phyloP scores from a whole-genome alignment of 352 stramenopile species.

The Phytopythium oedochilum region DNA sequence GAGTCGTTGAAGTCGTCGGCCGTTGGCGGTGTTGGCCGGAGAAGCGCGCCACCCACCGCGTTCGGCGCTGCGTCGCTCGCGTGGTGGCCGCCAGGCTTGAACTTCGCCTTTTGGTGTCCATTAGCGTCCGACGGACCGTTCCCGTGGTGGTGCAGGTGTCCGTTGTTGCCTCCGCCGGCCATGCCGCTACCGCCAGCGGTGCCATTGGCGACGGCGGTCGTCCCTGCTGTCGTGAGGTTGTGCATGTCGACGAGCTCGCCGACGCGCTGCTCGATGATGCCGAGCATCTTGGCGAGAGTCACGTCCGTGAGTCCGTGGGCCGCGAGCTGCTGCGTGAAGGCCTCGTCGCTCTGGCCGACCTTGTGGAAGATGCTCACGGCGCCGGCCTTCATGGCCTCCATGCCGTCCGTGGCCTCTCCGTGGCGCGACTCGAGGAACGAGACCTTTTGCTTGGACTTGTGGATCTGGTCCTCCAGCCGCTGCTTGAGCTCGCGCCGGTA shows the following conservation, averaged over 20 bases:
- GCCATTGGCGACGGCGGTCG: constrained; percentile 10
- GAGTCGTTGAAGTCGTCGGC: constrained; percentile 75
- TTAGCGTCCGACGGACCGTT: background rate
- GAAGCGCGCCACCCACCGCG: constrained; percentile 14
- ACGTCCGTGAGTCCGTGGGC: constrained; percentile 75
- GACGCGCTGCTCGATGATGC: constrained; percentile 81
- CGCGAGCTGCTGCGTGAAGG: constrained; percentile 59
- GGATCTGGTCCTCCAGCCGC: constrained; percentile 77
- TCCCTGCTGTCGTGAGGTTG: constrained; percentile 69
- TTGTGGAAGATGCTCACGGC: constrained; percentile 82
- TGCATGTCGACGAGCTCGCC: constrained; percentile 84
- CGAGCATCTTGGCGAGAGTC: constrained; percentile 77
- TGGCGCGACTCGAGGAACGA: constrained; percentile 57
- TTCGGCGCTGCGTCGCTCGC: background rate
- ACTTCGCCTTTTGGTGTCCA: constrained; percentile 24
- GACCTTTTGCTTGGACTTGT: constrained; percentile 80
- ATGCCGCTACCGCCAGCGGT: background rate
- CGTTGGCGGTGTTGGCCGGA: constrained; percentile 49
- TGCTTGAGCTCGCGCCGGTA: constrained; percentile 56
- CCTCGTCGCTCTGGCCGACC: constrained; percentile 67
- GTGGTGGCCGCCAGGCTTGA: constrained; percentile 19
- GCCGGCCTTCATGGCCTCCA: constrained; percentile 71
- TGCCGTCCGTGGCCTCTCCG: constrained; percentile 50
- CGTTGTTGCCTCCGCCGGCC: constrained; percentile 4
- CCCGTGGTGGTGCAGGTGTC: constrained; percentile 1